A percentile compares a stretch with the other conserved stretches of the same genome.
Evolutionary conservation across 1,284 basidiomycete species (phyloP).

Genomic region (Moniliophthora roreri): DNA sequence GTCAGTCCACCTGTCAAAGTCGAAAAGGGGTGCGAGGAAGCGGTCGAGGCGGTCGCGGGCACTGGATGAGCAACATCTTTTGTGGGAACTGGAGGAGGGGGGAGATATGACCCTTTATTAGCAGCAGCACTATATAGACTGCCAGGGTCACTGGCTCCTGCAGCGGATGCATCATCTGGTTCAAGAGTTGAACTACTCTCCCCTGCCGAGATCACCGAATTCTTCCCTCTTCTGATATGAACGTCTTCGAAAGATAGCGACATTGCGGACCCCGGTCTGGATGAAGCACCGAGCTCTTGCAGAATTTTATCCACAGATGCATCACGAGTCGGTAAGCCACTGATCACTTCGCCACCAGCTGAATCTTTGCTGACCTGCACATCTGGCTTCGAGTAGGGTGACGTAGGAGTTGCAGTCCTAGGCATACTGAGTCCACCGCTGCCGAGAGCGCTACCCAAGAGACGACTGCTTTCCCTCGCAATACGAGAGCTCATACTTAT

Average conservation of each 20-base stretch:
- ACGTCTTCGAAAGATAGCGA: slow-evolving; percentile 32
- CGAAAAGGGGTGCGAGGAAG: slow-evolving; percentile 28
- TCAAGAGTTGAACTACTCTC: slow-evolving; percentile 41
- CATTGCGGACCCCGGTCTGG: slow-evolving; percentile 20
- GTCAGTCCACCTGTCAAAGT: slow-evolving; percentile 53
- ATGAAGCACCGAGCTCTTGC: slow-evolving; percentile 43
- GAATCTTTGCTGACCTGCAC: slow-evolving; percentile 52
- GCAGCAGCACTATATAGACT: slow-evolving; percentile 1
- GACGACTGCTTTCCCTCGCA: slow-evolving; percentile 19
- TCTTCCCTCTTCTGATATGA: slow-evolving; percentile 36
- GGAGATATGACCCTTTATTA: background rate
- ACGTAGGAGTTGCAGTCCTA: slow-evolving; percentile 31
- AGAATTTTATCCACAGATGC: slow-evolving; percentile 47
- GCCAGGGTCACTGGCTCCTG: background rate
- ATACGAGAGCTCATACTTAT: slow-evolving; percentile 21
- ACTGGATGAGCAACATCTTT: slow-evolving; percentile 11
- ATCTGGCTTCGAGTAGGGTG: slow-evolving; percentile 59
- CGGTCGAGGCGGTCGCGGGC: background rate
- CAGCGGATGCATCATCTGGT: slow-evolving; percentile 18
- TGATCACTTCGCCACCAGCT: slow-evolving; percentile 47
- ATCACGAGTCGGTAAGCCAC: slow-evolving; percentile 32
- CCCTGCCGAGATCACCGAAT: slow-evolving; percentile 35
- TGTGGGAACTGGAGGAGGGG: slow-evolving; percentile 16
- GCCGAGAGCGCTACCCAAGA: slow-evolving; percentile 9
- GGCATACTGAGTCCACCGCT: slow-evolving; percentile 7